These are phyloP conservation scores for Kwoniella sp. DNA, from an alignment of 768 basidiomycete species.

Conservation along the genomic window DNA sequence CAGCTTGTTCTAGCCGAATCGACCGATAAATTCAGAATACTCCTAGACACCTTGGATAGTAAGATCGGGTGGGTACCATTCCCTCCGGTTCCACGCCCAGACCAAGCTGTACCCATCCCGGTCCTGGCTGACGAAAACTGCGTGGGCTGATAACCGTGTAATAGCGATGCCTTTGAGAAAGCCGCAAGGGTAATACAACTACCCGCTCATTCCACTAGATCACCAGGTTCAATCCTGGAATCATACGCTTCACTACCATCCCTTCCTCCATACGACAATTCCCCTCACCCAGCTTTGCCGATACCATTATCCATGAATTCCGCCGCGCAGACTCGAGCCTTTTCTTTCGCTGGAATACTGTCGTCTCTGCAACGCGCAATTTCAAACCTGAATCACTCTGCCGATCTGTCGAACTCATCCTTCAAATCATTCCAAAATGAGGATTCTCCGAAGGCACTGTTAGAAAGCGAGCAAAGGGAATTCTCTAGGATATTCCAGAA, in stretches of 20 bases:
- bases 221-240: conserved; percentile 34
- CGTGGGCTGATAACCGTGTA: too few relatives aligned
- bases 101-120: too few relatives aligned
- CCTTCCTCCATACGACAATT: conserved; percentile 26
- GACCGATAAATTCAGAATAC: conserved; percentile 63
- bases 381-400: conserved; percentile 53
- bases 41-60: conserved; percentile 75
- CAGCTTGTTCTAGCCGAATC: conserved; percentile 75
- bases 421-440: too few relatives aligned
- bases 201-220: conserved; percentile 45
- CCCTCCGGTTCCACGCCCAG: too few relatives aligned
- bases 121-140: too few relatives aligned
- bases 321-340: conserved; percentile 60
- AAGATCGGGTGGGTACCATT: conserved; percentile 64
- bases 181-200: conserved; percentile 71
- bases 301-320: conserved; percentile 28
- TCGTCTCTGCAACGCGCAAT: conserved; percentile 69
- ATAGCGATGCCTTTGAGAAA: conserved; percentile 77
- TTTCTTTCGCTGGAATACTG: conserved; percentile 80
- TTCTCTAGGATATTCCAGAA: conserved; percentile 74
- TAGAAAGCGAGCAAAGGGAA: conserved; percentile 43
- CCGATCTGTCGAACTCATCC: too few relatives aligned
- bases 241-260: conserved; percentile 30
- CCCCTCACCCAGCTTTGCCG: conserved; percentile 25
- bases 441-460: too few relatives aligned